Percentiles rank a stretch among this genome's conserved stretches.
phyloP scores from a whole-genome alignment of 257 asterid species.

The Datura wrightii region DNA sequence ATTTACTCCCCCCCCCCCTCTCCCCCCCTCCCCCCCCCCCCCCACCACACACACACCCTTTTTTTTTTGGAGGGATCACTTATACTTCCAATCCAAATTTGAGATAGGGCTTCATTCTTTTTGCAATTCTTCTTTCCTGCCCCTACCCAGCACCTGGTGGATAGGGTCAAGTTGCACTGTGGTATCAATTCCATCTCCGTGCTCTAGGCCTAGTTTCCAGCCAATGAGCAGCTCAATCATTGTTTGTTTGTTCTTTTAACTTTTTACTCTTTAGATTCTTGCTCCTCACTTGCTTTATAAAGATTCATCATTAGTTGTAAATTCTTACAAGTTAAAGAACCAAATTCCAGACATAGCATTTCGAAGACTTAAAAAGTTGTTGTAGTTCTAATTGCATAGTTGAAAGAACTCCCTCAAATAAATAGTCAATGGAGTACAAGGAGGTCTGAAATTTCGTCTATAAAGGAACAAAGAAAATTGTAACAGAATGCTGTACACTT shows the following conservation, averaged over 20 bases:
- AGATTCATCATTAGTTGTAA: background rate
- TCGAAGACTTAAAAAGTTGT: background rate
- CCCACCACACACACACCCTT: too few species aligned
- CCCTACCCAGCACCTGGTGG: background rate
- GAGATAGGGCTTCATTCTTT: background rate
- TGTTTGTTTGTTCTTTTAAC: background rate
- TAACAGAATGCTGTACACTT: background rate
- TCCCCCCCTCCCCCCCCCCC: background rate
- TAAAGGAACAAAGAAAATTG: background rate
- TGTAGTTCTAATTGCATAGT: background rate
- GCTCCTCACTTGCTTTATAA: background rate
- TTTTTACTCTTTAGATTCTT: background rate
- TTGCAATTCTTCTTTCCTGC: background rate
- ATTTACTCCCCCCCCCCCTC: background rate
- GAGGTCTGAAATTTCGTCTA: background rate
- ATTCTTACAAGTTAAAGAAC: background rate
- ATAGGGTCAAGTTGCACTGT: conserved; percentile 2
- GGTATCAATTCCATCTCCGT: background rate
- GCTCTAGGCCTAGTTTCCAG: background rate
- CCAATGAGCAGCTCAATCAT: background rate
- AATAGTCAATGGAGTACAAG: background rate
- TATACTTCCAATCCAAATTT: background rate
- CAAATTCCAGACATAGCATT: conserved; percentile 7
- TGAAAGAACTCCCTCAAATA: background rate
- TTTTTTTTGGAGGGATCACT: background rate